Base-by-base conservation (phyloP, 2,329 filamentous ascomycete species). In the Colletotrichum limetticola region DNA sequence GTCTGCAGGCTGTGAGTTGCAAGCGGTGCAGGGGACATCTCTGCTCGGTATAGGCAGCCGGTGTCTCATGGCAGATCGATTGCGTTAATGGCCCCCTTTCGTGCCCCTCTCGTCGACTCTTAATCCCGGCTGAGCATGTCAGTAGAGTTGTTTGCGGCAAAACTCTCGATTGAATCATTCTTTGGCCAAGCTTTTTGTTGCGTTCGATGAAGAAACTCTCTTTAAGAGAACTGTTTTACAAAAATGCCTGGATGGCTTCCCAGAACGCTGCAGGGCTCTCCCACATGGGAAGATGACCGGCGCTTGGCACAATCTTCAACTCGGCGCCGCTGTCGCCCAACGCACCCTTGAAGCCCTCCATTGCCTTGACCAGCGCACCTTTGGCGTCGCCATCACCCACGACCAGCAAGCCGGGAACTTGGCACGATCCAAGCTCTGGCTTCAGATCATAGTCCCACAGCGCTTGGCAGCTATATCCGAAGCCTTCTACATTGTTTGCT, bases 251-350 rank as follows among this genome's bases (percentile, higher is more conserved):
- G 2, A 96, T 85, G 58, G 90, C 89, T 32, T 88, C 84, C 79
- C 92, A 92, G 79, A 95, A 95, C 4, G 87, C 90, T 69, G 86
- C 83, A 0, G 93, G 91, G 76, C 90, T 89, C 83, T 97, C 95
- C 60, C 91, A 91, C 94, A 97, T 97, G 0, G 95, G 95, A 78
- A 97, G 82, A 84, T 97, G 95, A 0, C 95, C 95, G 0, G 94
- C 91, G 9, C 87, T 84, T 0, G 93, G 89, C 11, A 97, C 89
- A 70, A 93, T 82, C 79, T 88, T 90, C 75, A 95, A 87, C 71
- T 90, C 86, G 0, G 87, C 88, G 0, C 88, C 89, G 0, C 81
- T 79, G 11, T 84, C 80, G 0, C 92, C 91, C 55, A 94, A 80
- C 22, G 84, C 80, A 0, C 82, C 86, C 67, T 87, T 90, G 87